These are phyloP conservation scores for Leccinellum luteum DNA, from an alignment of 768 basidiomycete genomes.

Conservation along the genomic window DNA sequence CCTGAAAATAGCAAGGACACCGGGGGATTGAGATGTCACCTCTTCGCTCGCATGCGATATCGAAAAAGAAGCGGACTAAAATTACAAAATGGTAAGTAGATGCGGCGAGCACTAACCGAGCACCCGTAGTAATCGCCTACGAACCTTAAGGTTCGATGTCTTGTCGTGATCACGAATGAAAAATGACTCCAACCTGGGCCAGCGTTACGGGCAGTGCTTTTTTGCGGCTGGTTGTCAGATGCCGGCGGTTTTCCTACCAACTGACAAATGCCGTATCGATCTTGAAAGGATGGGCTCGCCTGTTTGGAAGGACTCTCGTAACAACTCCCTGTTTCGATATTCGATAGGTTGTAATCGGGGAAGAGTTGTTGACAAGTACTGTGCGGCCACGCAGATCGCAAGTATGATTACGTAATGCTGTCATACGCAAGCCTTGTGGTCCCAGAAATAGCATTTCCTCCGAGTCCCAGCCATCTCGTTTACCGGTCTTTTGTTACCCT, in stretches of 20 bases:
- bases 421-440: too few relatives aligned
- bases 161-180: background rate
- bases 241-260: background rate
- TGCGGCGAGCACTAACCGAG: background rate
- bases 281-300: background rate
- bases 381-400: too few relatives aligned
- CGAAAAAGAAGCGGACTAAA: background rate
- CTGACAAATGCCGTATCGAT: background rate
- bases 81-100: background rate
- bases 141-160: background rate
- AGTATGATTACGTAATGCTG: background rate
- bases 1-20: background rate
- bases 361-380: too few relatives aligned
- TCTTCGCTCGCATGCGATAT: background rate
- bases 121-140: background rate
- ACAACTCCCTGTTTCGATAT: background rate
- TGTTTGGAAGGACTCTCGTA: background rate
- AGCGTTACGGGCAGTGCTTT: background rate
- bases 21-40: background rate
- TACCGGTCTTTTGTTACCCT: too few relatives aligned
- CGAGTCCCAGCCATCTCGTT: too few relatives aligned
- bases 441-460: too few relatives aligned
- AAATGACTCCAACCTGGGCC: background rate
- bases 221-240: background rate
- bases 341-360: background rate